These are phyloP conservation scores for Boletellus sp. DNA, from an alignment of 768 basidiomycete species.

Conservation along the genomic window DNA sequence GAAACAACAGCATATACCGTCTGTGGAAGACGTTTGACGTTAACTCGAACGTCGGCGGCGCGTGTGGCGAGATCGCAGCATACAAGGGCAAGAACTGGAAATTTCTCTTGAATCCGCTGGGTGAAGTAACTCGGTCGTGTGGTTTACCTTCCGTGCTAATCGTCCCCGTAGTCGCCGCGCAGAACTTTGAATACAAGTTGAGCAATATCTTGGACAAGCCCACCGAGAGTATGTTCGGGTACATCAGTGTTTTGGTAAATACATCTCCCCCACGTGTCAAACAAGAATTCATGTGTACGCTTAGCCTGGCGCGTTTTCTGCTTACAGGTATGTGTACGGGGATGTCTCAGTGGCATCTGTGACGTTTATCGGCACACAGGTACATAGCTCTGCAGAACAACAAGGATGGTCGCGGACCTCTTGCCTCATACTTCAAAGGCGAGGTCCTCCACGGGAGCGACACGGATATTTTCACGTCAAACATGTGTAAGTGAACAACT, in stretches of 20 bases:
- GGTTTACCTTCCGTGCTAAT: background rate
- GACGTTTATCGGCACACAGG: constrained; percentile 29
- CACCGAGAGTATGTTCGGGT: constrained; percentile 87
- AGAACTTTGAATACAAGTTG: constrained; percentile 95
- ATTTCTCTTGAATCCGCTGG: constrained; percentile 77
- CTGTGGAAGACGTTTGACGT: constrained; percentile 95
- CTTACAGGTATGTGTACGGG: constrained; percentile 52
- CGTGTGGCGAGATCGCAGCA: constrained; percentile 94
- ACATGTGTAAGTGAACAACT: constrained; percentile 70
- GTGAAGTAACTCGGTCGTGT: constrained; percentile 35
- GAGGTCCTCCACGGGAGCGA: constrained; percentile 81
- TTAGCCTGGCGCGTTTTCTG: constrained; percentile 91
- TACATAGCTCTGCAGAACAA: constrained; percentile 91
- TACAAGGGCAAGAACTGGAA: constrained; percentile 91
- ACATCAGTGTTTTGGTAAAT: constrained; percentile 85
- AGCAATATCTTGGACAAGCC: constrained; percentile 90
- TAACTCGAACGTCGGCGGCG: constrained; percentile 89
- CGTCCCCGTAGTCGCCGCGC: constrained; percentile 66
- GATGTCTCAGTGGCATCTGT: background rate
- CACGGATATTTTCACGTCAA: constrained; percentile 91
- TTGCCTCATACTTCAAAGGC: constrained; percentile 97
- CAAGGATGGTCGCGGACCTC: constrained; percentile 73
- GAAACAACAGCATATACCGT: constrained; percentile 84
- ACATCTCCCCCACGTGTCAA: background rate
- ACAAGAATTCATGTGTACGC: constrained; percentile 9